phyloP scores from a whole-genome alignment of 345 rosid species.

The Iberis pinnata region DNA sequence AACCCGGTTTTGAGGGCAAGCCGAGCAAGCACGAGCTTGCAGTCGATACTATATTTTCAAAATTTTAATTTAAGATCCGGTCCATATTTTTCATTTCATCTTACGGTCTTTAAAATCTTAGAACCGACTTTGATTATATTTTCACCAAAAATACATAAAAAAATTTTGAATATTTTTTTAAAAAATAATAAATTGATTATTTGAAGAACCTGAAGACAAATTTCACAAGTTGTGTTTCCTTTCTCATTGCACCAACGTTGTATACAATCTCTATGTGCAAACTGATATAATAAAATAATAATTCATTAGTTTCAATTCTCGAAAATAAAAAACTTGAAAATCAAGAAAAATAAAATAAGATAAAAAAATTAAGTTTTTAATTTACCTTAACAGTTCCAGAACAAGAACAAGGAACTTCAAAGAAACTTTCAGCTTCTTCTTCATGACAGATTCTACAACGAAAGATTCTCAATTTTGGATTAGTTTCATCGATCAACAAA shows the following conservation, averaged over 20 bases:
- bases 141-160: too few species aligned
- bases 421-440: slow-evolving; percentile 63
- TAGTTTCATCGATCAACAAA: slow-evolving; percentile 38
- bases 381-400: slow-evolving; percentile 89
- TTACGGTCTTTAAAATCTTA: too few species aligned
- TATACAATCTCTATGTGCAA: slow-evolving; percentile 69
- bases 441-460: slow-evolving; percentile 89
- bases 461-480: slow-evolving; percentile 35
- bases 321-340: neutral
- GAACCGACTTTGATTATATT: too few species aligned
- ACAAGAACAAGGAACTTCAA: slow-evolving; percentile 93
- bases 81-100: too few species aligned
- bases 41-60: too few species aligned
- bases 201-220: slow-evolving; percentile 71
- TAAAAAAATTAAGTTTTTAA: neutral
- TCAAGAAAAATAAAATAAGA: too few species aligned
- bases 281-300: slow-evolving; percentile 1
- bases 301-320: neutral
- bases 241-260: slow-evolving; percentile 99
- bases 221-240: slow-evolving; percentile 89
- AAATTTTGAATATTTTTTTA: neutral
- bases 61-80: too few species aligned
- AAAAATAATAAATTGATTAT: too few species aligned
- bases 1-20: too few species aligned
- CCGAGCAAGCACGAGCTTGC: too few species aligned